These are phyloP conservation scores for Colletotrichum acutatum DNA, from an alignment of 2,329 filamentous ascomycete species.

Conservation along the genomic window DNA sequence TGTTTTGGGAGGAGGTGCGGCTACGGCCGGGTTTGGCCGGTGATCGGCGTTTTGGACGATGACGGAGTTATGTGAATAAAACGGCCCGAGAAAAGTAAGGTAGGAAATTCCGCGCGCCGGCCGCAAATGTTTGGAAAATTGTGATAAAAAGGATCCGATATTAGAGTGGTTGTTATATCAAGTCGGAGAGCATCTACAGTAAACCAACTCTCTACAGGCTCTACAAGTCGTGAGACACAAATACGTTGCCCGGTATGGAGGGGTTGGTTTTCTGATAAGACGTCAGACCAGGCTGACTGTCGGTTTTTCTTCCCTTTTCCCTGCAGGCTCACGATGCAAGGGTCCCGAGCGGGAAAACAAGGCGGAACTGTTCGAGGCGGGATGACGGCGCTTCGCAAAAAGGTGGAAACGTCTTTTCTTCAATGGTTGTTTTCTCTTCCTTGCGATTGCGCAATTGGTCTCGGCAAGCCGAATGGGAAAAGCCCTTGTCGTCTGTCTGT, in stretches of 20 bases:
- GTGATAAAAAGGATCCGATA: too few species aligned
- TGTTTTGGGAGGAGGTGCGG: slow-evolving; percentile 2
- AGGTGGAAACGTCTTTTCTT: slow-evolving; percentile 3
- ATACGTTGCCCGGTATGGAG: neutral
- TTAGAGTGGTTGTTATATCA: neutral
- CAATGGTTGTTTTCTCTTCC: neutral
- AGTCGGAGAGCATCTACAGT: neutral
- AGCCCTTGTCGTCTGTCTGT: neutral
- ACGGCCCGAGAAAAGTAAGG: neutral
- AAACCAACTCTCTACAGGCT: neutral
- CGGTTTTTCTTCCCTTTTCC: too few species aligned
- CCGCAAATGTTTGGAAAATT: too few species aligned
- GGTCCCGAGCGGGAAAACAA: slow-evolving; percentile 2
- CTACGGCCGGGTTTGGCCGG: slow-evolving; percentile 23
- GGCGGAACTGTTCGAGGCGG: neutral
- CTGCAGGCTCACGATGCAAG: slow-evolving; percentile 20
- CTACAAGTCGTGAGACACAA: neutral
- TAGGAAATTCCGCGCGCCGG: neutral
- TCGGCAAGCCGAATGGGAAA: slow-evolving; percentile 16
- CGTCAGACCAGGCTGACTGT: slow-evolving; percentile 1
- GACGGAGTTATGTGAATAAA: neutral
- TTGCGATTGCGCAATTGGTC: slow-evolving; percentile 30
- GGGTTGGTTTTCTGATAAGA: neutral
- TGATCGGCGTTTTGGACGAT: slow-evolving; percentile 5
- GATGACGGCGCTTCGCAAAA: neutral